Evolutionary conservation across 495 filamentous ascomycete genomes (phyloP), one percentile per base, ranked within the genome.

Genomic region (Penicillium pulvis): DNA sequence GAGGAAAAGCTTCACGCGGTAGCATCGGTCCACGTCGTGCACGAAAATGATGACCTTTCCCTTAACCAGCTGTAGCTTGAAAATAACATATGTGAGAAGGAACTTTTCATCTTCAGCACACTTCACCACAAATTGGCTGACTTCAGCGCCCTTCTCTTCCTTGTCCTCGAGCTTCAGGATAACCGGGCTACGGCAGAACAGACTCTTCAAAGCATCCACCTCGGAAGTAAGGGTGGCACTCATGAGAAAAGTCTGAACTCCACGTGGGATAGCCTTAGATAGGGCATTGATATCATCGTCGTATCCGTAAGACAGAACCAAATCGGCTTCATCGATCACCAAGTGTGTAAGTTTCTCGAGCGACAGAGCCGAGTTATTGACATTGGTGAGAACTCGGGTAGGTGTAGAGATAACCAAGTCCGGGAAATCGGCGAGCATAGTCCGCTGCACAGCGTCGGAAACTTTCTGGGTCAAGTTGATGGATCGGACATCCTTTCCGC

Each of bases 31-130:
- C 52, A 97, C 87, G 61, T 98, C 93, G 26, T 83, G 88, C 2
- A 98, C 95, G 65, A 98, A 99, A 53, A 98, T 87, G 59, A 99
- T 89, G 52, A 86, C 88, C 71, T 97, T 96, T 43, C 95, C 94
- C 71, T 96, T 96, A 70, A 99, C 87, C 17, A 98, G 76, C 74
- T 95, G 90, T 9, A 98, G 81, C 72, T 95, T 96, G 78, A 97
- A 93, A 65, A 98, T 92, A 52, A 96, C 88, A 66, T 96, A 98
- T 20, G 87, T 83, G 23, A 99, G 79, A 31, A 99, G 79, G 74
- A 97, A 99, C 65, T 99, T 99, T 65, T 98, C 94, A 55, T 98
- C 94, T 75, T 98, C 95, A 26, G 85, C 90, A 65, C 92, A 96
- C 81, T 82, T 90, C 51, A 97, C 90, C 35, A 92, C 84, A 69